Evolutionary conservation across 352 stramenopile genomes (phyloP).

Genomic region (Aphanomyces cochlioides): DNA sequence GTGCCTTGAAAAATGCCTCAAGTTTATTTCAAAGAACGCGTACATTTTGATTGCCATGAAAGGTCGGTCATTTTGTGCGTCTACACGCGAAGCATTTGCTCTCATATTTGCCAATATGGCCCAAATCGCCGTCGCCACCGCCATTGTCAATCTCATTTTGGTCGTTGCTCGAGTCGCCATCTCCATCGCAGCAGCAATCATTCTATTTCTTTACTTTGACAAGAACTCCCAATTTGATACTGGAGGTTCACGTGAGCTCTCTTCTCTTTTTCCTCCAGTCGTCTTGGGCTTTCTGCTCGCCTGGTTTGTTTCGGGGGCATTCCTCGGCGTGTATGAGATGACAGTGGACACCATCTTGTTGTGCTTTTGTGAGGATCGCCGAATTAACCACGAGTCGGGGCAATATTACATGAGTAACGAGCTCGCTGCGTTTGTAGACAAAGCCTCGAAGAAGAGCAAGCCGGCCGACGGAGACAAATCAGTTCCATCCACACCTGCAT

Average conservation of each 20-base stretch:
- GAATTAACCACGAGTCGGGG: conserved; percentile 61
- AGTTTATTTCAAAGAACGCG: conserved; percentile 97
- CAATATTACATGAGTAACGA: conserved; percentile 79
- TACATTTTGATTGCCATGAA: conserved; percentile 89
- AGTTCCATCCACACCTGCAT: background rate
- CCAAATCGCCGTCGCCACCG: conserved; percentile 78
- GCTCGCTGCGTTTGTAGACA: conserved; percentile 67
- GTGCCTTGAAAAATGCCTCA: conserved; percentile 93
- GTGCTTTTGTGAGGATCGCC: conserved; percentile 93
- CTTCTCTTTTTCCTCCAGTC: conserved; percentile 77
- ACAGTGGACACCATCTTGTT: conserved; percentile 93
- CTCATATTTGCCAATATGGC: conserved; percentile 91
- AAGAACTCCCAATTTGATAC: conserved; percentile 52
- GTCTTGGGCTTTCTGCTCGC: conserved; percentile 88
- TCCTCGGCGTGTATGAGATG: conserved; percentile 94
- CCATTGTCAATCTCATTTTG: conserved; percentile 88
- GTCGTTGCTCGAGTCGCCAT: conserved; percentile 91
- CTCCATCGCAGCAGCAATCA: conserved; percentile 48
- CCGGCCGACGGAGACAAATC: background rate
- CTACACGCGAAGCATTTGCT: conserved; percentile 90
- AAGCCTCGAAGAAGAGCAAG: conserved; percentile 34
- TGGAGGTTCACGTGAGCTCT: conserved; percentile 58
- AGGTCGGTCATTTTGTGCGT: conserved; percentile 67
- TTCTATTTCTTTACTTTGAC: conserved; percentile 62
- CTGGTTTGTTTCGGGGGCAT: conserved; percentile 92